Evolutionary conservation across 108 stramenopile species (phyloP).

Genomic region (Discostella stelligeroides): DNA sequence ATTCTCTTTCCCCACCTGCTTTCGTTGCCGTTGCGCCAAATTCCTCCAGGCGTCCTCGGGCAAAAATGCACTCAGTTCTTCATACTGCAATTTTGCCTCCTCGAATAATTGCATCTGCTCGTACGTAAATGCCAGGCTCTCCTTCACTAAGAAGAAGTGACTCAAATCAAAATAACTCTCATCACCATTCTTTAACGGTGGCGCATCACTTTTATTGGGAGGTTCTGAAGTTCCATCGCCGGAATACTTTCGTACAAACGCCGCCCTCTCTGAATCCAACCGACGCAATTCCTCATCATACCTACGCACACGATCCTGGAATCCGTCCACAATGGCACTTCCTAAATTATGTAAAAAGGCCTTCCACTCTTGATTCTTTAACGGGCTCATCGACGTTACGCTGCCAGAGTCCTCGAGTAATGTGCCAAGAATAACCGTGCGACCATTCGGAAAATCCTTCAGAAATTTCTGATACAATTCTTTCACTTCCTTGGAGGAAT

Average conservation of each 20-base stretch:
- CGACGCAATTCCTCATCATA: slow-evolving; percentile 79
- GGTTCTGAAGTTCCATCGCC: slow-evolving; percentile 2
- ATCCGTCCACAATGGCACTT: slow-evolving; percentile 66
- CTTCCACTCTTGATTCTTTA: slow-evolving; percentile 74
- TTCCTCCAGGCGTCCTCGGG: slow-evolving; percentile 57
- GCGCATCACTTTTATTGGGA: background rate
- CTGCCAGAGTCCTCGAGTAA: slow-evolving; percentile 44
- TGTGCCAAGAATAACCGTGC: slow-evolving; percentile 63
- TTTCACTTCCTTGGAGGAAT: slow-evolving; percentile 55
- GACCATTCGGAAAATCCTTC: slow-evolving; percentile 80
- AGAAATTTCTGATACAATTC: slow-evolving; percentile 65
- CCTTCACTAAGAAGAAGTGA: slow-evolving; percentile 84
- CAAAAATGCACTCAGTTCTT: slow-evolving; percentile 72
- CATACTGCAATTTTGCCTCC: slow-evolving; percentile 82
- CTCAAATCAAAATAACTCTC: slow-evolving; percentile 59
- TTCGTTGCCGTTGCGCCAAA: slow-evolving; percentile 12
- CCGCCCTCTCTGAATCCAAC: slow-evolving; percentile 61
- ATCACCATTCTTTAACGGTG: background rate
- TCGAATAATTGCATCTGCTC: slow-evolving; percentile 80
- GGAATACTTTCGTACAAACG: slow-evolving; percentile 43
- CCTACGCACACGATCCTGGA: slow-evolving; percentile 65
- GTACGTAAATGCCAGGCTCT: slow-evolving; percentile 80
- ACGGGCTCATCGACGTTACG: slow-evolving; percentile 20
- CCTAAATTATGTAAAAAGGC: slow-evolving; percentile 68
- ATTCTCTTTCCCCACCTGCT: slow-evolving; percentile 19